Base-by-base conservation (phyloP, 2,329 filamentous ascomycete genomes). In the Thelonectria olida region DNA sequence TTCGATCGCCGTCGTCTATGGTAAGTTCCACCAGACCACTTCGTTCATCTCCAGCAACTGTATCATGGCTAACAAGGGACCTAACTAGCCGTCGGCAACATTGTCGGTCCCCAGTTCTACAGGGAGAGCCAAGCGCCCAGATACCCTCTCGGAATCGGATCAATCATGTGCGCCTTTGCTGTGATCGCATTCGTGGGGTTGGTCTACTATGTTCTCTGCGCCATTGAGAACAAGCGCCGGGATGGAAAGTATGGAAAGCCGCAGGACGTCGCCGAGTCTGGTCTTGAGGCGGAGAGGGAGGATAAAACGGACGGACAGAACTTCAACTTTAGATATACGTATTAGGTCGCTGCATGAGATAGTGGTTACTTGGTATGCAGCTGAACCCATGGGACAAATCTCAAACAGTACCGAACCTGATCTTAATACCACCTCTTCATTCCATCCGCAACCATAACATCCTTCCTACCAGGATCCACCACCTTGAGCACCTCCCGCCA, bases 401-500 rank as follows among this genome's bases (percentile, higher is more conserved):
- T 34, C 9, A 10, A 5, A 34, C 31, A 34, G 4, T 15, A 34
- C 31, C 31, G 15, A 34, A 27, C n/a, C n/a, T n/a, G n/a, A 17
- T 3, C 22, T 17, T 17, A 48, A 31, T 58, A 61, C 55, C 61
- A 60, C 50, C 57, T 50, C 39, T 63, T 65, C 25, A 52, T 52
- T 10, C 63, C 68, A 6, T 67, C 58, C 27, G 63, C 67, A 17
- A 71, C 66, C 0, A 61, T 64, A 17, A 71, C 66, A 31, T 68
- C 68, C 54, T 61, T 72, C 31, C 67, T 72, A 15, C 74, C 72
- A 1, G 73, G 73, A 38, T 75, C 74, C 48, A 74, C 65, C 36
- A 68, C 65, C n/a, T 66, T 67, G 36, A 75, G 63, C 44, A 77
- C 68, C 49, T 64, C 66, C 38, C 67, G 68, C 75, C 75, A 77